A percentile compares a stretch with the other conserved stretches of the same genome.
These are phyloP conservation scores for Funneliformis geosporum DNA, from an alignment of 192 early-diverging fungal species.

Conservation along the genomic window DNA sequence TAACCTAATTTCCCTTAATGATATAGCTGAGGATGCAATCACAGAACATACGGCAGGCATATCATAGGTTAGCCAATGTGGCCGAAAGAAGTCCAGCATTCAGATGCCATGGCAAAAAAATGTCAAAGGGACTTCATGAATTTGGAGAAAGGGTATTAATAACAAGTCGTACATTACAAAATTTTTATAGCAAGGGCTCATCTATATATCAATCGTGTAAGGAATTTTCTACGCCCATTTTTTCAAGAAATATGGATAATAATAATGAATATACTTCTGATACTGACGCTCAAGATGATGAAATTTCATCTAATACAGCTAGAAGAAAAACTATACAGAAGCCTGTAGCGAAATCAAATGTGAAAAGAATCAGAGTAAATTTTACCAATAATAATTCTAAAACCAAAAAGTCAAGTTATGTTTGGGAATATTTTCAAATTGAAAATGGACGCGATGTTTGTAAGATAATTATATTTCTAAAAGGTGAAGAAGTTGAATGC, in stretches of 20 bases:
- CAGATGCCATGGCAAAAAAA: background rate
- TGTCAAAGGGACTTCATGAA: background rate
- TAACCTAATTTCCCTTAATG: background rate
- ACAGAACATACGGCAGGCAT: background rate
- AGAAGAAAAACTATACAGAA: too few species aligned
- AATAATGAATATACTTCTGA: too few species aligned
- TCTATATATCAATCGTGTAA: constrained; percentile 16
- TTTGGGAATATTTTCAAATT: constrained; percentile 9
- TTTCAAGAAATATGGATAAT: too few species aligned
- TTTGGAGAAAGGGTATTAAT: constrained; percentile 6
- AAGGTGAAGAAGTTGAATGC: background rate
- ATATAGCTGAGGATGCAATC: background rate
- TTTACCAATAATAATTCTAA: background rate
- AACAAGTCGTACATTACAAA: background rate
- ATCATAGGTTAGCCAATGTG: background rate
- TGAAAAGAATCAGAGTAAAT: constrained; percentile 6
- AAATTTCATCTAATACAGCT: too few species aligned
- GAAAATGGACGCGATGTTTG: background rate
- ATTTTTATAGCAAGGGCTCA: constrained; percentile 16
- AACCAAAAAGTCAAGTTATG: background rate
- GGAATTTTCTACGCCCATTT: too few species aligned
- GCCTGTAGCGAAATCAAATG: background rate
- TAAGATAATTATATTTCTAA: background rate
- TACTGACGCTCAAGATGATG: too few species aligned
- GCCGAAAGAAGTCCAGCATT: constrained; percentile 19